Conservation (phyloP, 495 filamentous ascomycete genomes). For the Xylaria palmicola region DNA sequence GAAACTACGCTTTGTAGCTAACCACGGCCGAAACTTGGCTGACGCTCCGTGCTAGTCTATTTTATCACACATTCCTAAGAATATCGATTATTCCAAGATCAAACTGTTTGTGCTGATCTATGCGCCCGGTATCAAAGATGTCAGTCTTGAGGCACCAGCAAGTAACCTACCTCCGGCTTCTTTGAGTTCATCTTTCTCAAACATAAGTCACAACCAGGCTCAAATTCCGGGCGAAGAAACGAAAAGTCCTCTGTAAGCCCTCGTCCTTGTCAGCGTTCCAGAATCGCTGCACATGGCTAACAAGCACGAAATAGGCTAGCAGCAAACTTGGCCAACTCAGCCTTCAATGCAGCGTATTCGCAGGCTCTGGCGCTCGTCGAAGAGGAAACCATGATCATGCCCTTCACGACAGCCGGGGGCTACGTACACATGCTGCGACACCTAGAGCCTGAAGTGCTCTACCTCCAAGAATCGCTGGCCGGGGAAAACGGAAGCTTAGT, state of each 20-base stretch:
- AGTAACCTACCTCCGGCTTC: constrained; percentile 57
- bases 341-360: constrained; percentile 72
- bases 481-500: constrained; percentile 70
- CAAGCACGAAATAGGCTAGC: constrained; percentile 22
- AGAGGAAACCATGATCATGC: constrained; percentile 80
- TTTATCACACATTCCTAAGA: constrained; percentile 79
- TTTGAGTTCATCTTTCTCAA: constrained; percentile 82
- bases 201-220: constrained; percentile 75
- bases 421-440: constrained; percentile 83
- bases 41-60: constrained; percentile 61
- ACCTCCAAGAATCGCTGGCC: constrained; percentile 75
- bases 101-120: constrained; percentile 88
- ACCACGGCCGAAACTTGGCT: constrained; percentile 12
- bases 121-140: constrained; percentile 72
- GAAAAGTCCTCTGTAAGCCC: constrained; percentile 52
- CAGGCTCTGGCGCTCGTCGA: constrained; percentile 76
- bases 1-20: background rate
- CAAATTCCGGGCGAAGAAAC: constrained; percentile 64
- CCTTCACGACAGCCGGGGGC: constrained; percentile 75
- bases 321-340: constrained; percentile 45
- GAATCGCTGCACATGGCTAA: constrained; percentile 18
- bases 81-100: constrained; percentile 63
- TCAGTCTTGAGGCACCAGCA: constrained; percentile 45
- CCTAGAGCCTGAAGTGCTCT: constrained; percentile 76
- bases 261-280: background rate